Evolutionary conservation across 1,284 basidiomycete genomes (phyloP), one percentile per base, ranked within the genome.

Genomic region (Omphalotus olearius): DNA sequence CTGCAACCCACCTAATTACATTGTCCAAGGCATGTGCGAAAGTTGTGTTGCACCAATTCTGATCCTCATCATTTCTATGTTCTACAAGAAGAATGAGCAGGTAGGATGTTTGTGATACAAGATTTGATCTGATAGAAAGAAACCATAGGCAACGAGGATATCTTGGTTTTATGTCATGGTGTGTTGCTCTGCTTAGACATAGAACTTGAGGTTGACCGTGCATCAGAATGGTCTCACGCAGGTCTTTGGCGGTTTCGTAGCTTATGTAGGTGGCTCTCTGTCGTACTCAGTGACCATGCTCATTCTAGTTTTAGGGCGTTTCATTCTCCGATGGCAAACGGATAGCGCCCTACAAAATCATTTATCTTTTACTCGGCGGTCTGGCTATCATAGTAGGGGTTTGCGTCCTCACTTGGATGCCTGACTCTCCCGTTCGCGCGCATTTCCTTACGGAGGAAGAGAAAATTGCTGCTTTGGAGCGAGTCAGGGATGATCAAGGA

Each of bases 161-260:
- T 77, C 81, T 2, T 84, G 79, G 75, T 85, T 85, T 64, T 86
- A 84, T 64, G 72, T 83, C 38, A 85, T 83, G 81, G 81, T 80
- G 57, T 54, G 66, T 56, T 39, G 40, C 9, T 46, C n/a, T 16
- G 30, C 30, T 33, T 13, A 33, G 18, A 42, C 41, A n/a, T 47
- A 14, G 5, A 28, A 17, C 20, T 45, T 14, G 37, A 38, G 23
- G 23, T 51, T 17, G 39, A 16, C 53, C 46, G 9, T 33, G 11
- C 47, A 46, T 42, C 52, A 81, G 80, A 83, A 82, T 54, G 78
- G 80, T 14, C 63, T 84, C 9, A 85, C 84, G 0, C 71, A 75
- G 48, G 68, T 86, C 3, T 81, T 85, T 57, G 84, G 85, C 26
- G 83, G 83, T 2, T 82, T 85, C 54, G 73, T 85, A 20, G 83